Conservation (phyloP, 441 rosid genomes). For the Eruca vesicaria region DNA sequence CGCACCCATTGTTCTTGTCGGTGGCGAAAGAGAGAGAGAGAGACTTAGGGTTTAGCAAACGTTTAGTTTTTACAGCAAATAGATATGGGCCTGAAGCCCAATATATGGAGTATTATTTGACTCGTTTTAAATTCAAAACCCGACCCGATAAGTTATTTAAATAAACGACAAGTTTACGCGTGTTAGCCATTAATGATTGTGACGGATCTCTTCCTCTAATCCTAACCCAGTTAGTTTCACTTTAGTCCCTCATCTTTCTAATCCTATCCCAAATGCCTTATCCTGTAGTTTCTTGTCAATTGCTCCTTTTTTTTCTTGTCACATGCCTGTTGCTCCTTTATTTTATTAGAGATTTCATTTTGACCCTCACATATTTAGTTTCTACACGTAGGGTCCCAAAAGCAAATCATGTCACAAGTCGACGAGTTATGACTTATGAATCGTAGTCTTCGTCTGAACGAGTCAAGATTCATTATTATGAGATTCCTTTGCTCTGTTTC, state of each 20-base stretch:
- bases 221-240: slow-evolving; percentile 8
- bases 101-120: not conserved
- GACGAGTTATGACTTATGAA: not conserved
- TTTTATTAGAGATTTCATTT: not conserved
- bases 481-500: slow-evolving; percentile 12
- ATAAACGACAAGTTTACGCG: slow-evolving; percentile 61
- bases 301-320: slow-evolving; percentile 10
- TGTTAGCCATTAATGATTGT: slow-evolving; percentile 56
- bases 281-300: not conserved
- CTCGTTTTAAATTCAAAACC: not conserved
- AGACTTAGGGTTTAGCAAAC: slow-evolving; percentile 22
- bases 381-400: not conserved
- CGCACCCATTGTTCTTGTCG: slow-evolving; percentile 50
- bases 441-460: not conserved
- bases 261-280: not conserved
- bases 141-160: slow-evolving; percentile 26
- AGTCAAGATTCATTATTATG: slow-evolving; percentile 9
- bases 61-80: too few relatives aligned
- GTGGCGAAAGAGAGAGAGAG: slow-evolving; percentile 7
- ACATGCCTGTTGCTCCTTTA: slow-evolving; percentile 5
- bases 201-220: slow-evolving; percentile 37
- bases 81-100: too few relatives aligned
- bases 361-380: not conserved
- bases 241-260: slow-evolving; percentile 17
- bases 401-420: not conserved